These are phyloP conservation scores for Epichloe hybrida DNA, from an alignment of 2,329 filamentous ascomycete genomes.

Conservation along the genomic window DNA sequence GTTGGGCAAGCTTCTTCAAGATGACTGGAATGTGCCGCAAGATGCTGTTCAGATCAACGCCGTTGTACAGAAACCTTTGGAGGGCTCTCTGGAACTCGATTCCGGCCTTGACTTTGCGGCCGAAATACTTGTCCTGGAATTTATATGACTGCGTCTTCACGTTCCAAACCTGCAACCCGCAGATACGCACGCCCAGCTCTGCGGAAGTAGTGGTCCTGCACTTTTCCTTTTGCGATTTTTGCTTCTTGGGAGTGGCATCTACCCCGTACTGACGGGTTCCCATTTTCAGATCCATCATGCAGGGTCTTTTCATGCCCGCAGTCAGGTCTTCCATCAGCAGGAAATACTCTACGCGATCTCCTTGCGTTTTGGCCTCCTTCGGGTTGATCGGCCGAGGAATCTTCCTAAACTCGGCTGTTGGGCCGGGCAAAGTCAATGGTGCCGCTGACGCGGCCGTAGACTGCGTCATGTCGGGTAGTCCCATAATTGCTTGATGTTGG, in stretches of 20 bases:
- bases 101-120: conserved; percentile 75
- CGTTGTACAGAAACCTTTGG: conserved; percentile 82
- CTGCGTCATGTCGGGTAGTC: conserved; percentile 5
- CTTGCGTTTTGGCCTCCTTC: conserved; percentile 37
- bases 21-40: conserved; percentile 78
- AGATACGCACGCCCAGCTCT: conserved; percentile 83
- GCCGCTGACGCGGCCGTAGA: conserved; percentile 12
- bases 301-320: conserved; percentile 89
- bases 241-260: conserved; percentile 83
- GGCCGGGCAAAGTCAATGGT: conserved; percentile 24
- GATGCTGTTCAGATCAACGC: conserved; percentile 66
- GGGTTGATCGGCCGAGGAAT: conserved; percentile 56
- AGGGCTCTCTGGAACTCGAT: conserved; percentile 80
- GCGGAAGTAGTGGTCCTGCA: conserved; percentile 85
- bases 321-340: conserved; percentile 88
- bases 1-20: conserved; percentile 64
- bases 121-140: conserved; percentile 98
- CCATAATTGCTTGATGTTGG: neutral
- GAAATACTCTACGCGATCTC: conserved; percentile 75
- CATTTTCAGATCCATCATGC: conserved; percentile 98
- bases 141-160: conserved; percentile 67
- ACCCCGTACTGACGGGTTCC: conserved; percentile 93
- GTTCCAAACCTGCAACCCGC: conserved; percentile 95
- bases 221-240: conserved; percentile 82
- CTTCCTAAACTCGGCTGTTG: conserved; percentile 22